Base-by-base conservation (phyloP, 1,139 yeast genomes). In the Saccharomyces pastorianus region DNA sequence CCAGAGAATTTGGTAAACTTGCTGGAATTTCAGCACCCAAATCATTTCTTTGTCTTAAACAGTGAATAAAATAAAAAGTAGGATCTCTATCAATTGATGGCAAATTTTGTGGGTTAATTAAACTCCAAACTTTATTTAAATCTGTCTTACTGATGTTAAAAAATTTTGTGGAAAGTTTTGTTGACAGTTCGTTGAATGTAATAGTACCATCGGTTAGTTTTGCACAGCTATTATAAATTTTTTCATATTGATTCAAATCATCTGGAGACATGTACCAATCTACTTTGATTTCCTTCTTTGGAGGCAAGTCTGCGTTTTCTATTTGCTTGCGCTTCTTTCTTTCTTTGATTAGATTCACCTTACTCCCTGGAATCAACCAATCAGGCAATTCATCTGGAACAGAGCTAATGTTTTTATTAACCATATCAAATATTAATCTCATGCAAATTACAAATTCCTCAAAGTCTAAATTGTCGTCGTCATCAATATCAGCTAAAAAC, bases 391-490 rank as follows among this genome's bases (percentile, higher is more conserved):
- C 77, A 25, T 73, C 70, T 1, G 99, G 99, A 6, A 91, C 77
- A 23, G 74, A 72, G 8, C 76, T 69, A 51, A 79, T 75, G 48
- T 82, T 84, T 29, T 91, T 90, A 70, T 91, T 90, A 51, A 93
- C 93, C 65, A 86, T 72, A 70, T 93, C 99, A 69, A 90, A 95
- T 51, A 91, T 88, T 58, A 93, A 78, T 61, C 97, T 79, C 99
- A 93, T 95, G 55, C 98, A 93, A 59, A 93, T 89, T 69, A 98
- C 93, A 71, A 93, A 93, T 73, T 93, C 99, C 71, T 93, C 99
- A 69, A 93, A 93, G 70, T 95, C 99, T 62, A 93, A 78, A 62
- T 78, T 77, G 23, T 96, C 97, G 71, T 93, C 99, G 55, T 81
- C 81, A 71, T 93, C 99, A 53, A 93, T 89, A 69, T 93, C 99